These are phyloP conservation scores for Candida fluviatilis DNA, from an alignment of 805 yeast species.

Conservation along the genomic window DNA sequence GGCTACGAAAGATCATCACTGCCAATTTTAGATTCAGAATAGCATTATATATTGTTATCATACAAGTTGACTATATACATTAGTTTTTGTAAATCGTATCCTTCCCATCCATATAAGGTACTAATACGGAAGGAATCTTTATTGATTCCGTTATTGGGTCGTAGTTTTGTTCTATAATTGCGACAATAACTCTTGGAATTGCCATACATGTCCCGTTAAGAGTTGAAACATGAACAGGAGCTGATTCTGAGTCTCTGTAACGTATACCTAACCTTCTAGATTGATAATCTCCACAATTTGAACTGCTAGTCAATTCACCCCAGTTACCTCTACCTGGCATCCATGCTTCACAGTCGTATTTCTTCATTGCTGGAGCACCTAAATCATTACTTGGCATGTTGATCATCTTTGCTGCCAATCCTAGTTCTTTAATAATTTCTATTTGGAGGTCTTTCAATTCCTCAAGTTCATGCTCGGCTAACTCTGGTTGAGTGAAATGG, in stretches of 20 bases:
- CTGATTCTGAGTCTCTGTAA: slow-evolving; percentile 32
- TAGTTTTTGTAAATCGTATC: slow-evolving; percentile 20
- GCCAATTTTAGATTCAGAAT: slow-evolving; percentile 3
- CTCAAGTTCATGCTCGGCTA: slow-evolving; percentile 51
- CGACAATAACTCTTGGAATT: slow-evolving; percentile 84
- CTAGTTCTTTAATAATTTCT: slow-evolving; percentile 59
- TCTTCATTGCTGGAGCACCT: slow-evolving; percentile 90
- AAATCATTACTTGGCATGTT: slow-evolving; percentile 88
- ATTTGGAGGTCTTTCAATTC: slow-evolving; percentile 62
- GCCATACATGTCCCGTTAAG: slow-evolving; percentile 96
- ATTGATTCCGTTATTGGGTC: slow-evolving; percentile 53
- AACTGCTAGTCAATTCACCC: slow-evolving; percentile 91
- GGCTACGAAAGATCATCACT: slow-evolving; percentile 5
- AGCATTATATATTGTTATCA: slow-evolving; percentile 1
- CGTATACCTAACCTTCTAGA: slow-evolving; percentile 75
- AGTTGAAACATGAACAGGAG: slow-evolving; percentile 64
- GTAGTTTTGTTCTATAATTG: slow-evolving; percentile 83
- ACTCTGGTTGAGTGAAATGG: slow-evolving; percentile 54
- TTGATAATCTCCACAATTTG: slow-evolving; percentile 92
- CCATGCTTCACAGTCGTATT: slow-evolving; percentile 94
- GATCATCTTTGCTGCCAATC: slow-evolving; percentile 74
- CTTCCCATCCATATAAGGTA: slow-evolving; percentile 69
- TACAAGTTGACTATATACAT: slow-evolving; percentile 3
- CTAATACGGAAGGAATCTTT: slow-evolving; percentile 62
- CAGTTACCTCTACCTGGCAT: slow-evolving; percentile 94